Evolutionary conservation across 768 basidiomycete species (phyloP).

Genomic region (Strobilomyces confusus): DNA sequence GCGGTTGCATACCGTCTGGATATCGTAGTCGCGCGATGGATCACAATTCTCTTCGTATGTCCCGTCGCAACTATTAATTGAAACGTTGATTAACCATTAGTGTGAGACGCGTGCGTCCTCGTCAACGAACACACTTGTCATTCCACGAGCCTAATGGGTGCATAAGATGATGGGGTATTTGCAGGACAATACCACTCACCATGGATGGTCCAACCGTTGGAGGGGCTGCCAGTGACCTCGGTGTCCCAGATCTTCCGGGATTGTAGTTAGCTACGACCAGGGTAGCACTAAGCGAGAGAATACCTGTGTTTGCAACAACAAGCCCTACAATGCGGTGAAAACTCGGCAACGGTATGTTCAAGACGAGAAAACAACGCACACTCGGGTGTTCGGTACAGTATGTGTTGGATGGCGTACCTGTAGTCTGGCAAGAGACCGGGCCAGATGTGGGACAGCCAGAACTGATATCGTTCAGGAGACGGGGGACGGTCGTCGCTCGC

Average conservation of each 20-base stretch:
- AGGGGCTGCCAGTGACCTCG: conserved; percentile 56
- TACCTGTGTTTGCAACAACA: conserved; percentile 55
- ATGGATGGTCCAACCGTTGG: conserved; percentile 70
- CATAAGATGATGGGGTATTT: conserved; percentile 1
- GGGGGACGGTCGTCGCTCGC: conserved; percentile 5
- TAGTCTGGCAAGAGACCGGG: conserved; percentile 50
- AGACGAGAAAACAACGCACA: conserved; percentile 35
- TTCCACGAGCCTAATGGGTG: conserved; percentile 55
- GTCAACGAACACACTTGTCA: conserved; percentile 42
- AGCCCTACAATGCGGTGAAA: conserved; percentile 40
- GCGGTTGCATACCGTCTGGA: conserved; percentile 33
- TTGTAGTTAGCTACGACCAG: neutral
- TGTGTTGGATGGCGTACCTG: conserved; percentile 37
- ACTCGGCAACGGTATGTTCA: neutral
- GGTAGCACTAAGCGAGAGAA: neutral
- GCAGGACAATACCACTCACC: conserved; percentile 38
- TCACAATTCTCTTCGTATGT: conserved; percentile 36
- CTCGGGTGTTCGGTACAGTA: conserved; percentile 70
- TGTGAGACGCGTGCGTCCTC: neutral
- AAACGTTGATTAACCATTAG: neutral
- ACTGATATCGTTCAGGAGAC: conserved; percentile 34
- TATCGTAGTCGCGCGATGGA: conserved; percentile 43
- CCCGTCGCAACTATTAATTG: conserved; percentile 49
- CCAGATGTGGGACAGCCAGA: conserved; percentile 55
- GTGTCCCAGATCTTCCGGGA: conserved; percentile 67